phyloP scores from a whole-genome alignment of 495 filamentous ascomycete genomes.

The Aspergillus coremiiformis region DNA sequence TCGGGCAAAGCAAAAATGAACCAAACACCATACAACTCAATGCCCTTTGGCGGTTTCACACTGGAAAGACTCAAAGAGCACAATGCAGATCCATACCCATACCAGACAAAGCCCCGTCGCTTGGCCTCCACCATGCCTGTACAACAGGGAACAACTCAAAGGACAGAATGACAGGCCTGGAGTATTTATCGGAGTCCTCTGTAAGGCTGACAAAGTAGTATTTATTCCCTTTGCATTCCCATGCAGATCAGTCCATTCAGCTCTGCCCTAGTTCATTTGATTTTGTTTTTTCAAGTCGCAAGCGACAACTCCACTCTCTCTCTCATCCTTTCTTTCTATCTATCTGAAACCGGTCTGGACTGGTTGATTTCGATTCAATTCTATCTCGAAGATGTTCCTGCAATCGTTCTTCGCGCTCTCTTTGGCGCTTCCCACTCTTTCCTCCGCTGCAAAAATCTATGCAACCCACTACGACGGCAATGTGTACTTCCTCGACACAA shows the following conservation, averaged over 20 bases:
- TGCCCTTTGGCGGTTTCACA: not conserved
- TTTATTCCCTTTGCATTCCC: too few relatives aligned
- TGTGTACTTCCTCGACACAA: slow-evolving; percentile 48
- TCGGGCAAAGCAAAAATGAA: not conserved
- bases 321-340: not conserved
- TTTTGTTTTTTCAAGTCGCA: not conserved
- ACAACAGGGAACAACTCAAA: not conserved
- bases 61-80: not conserved
- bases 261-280: too few relatives aligned
- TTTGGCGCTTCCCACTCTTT: not conserved
- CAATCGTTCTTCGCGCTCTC: not conserved
- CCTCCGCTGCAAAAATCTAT: slow-evolving; percentile 35
- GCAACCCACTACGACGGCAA: slow-evolving; percentile 55
- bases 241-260: too few relatives aligned
- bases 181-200: too few relatives aligned
- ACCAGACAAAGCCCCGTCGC: not conserved
- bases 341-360: not conserved
- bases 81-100: not conserved
- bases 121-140: not conserved
- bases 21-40: not conserved
- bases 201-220: too few relatives aligned
- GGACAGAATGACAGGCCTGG: too few relatives aligned
- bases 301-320: not conserved
- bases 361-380: not conserved
- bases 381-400: not conserved